Base-by-base conservation (phyloP, 257 asterid genomes). In the Nicotiana paniculata region DNA sequence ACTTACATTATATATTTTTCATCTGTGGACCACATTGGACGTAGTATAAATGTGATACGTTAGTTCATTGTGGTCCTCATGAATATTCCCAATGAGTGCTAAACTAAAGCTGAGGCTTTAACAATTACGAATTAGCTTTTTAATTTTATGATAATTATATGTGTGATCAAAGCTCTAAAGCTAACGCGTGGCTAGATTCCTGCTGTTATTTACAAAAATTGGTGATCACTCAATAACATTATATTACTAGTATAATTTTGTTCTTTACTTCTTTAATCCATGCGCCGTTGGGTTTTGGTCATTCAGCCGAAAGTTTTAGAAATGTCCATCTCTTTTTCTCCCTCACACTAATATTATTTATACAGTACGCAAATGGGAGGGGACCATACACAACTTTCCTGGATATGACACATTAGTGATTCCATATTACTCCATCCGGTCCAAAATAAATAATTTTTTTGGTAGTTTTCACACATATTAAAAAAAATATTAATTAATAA, bases 141-240 rank as follows among this genome's bases (percentile, higher is more conserved):
- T 26, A 74, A 28, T 75, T 51, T 75, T 9, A 75, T 75, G 80
- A 53, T 53, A 11, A 75, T 46, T 48, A 24, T 74, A 74, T 75
- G 18, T 6, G n/a, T 4, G 55, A 72, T 72, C 33, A 72, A 72
- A 72, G 46, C 21, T 75, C 80, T 75, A 75, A 51, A 75, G 80
- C 64, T 26, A 75, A 75, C 80, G 59, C 64, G 80, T 75, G 80
- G 80, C 80, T 75, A 53, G 64, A 75, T 75, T 75, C 80, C 63
- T 74, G 79, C 79, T 26, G 39, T 74, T 39, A 48, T 48, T 70
- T 51, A 15, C 59, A 55, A 16, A 55, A 55, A 55, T 3, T 48
- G 48, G 39, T 64, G 70, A 16, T 57, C 63, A 17, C 16, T 64
- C 54, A 48, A 48, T 30, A 64, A 64, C 21, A 64, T 64, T 28